These are phyloP conservation scores for Sherardia arvensis DNA, from an alignment of 257 asterid genomes.

Conservation along the genomic window DNA sequence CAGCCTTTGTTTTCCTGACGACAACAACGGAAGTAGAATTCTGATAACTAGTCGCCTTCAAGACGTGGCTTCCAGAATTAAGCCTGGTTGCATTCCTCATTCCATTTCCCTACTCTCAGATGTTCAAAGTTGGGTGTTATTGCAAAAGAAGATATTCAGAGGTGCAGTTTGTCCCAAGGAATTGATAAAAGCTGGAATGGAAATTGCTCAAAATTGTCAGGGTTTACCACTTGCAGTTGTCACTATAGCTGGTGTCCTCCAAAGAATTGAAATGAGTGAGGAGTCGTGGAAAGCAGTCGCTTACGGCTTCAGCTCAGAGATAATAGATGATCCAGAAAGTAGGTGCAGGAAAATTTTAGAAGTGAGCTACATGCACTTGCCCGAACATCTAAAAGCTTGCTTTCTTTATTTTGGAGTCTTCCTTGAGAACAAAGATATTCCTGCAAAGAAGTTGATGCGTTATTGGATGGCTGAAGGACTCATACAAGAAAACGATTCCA, in stretches of 20 bases:
- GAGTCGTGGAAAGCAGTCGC: constrained; percentile 9
- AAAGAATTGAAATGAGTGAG: background rate
- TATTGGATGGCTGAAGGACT: constrained; percentile 18
- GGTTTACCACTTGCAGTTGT: constrained; percentile 9
- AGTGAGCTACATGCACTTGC: constrained; percentile 13
- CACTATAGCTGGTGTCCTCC: constrained; percentile 5
- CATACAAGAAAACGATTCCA: background rate
- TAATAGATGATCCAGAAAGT: background rate
- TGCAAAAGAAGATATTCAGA: background rate
- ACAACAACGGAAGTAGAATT: constrained; percentile 21
- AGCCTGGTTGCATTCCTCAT: constrained; percentile 19
- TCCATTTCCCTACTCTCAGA: constrained; percentile 1
- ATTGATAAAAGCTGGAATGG: constrained; percentile 1
- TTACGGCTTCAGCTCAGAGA: background rate
- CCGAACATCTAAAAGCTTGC: constrained; percentile 8
- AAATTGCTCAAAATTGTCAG: constrained; percentile 3
- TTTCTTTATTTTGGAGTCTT: background rate
- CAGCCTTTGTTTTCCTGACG: constrained; percentile 18
- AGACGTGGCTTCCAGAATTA: constrained; percentile 21
- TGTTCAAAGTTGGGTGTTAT: constrained; percentile 14
- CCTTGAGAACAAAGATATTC: constrained; percentile 3
- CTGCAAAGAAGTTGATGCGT: background rate
- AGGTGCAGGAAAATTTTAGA: background rate
- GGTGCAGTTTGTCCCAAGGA: background rate
- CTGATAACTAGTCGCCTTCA: constrained; percentile 35